These are phyloP conservation scores for Rubia yunnanensis DNA, from an alignment of 257 asterid genomes.

Conservation along the genomic window DNA sequence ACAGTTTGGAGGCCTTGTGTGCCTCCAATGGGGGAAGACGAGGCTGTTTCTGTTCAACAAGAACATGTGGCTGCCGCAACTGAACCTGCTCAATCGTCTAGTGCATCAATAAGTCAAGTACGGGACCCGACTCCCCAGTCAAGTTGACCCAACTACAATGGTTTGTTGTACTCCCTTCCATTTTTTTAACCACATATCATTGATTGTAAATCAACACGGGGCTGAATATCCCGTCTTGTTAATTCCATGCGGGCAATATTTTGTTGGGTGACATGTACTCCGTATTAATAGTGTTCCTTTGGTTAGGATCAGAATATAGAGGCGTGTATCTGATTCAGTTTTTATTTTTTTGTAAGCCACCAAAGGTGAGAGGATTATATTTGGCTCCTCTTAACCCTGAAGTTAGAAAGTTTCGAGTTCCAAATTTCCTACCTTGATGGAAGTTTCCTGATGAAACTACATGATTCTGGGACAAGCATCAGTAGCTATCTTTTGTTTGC, in stretches of 20 bases:
- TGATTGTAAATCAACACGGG: neutral
- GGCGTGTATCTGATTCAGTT: too few relatives aligned
- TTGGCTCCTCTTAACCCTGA: too few relatives aligned
- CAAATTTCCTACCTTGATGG: too few relatives aligned
- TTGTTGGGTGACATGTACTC: neutral
- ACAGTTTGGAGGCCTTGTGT: neutral
- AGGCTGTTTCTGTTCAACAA: neutral
- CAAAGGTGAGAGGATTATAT: too few relatives aligned
- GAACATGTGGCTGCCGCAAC: neutral
- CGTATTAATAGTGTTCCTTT: neutral
- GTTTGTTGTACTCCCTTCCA: neutral
- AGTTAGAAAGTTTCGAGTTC: too few relatives aligned
- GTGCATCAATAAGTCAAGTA: neutral
- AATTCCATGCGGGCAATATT: neutral
- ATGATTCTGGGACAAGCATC: too few relatives aligned
- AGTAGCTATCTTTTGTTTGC: too few relatives aligned
- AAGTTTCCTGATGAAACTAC: too few relatives aligned
- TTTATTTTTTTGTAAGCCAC: too few relatives aligned
- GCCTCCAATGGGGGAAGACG: neutral
- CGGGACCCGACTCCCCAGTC: neutral
- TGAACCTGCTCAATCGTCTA: neutral
- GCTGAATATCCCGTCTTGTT: neutral
- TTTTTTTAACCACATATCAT: neutral
- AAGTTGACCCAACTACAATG: neutral
- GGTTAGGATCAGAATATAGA: neutral